Conservation (phyloP, 2,329 filamentous ascomycete species). For the Aspergillus latus region DNA sequence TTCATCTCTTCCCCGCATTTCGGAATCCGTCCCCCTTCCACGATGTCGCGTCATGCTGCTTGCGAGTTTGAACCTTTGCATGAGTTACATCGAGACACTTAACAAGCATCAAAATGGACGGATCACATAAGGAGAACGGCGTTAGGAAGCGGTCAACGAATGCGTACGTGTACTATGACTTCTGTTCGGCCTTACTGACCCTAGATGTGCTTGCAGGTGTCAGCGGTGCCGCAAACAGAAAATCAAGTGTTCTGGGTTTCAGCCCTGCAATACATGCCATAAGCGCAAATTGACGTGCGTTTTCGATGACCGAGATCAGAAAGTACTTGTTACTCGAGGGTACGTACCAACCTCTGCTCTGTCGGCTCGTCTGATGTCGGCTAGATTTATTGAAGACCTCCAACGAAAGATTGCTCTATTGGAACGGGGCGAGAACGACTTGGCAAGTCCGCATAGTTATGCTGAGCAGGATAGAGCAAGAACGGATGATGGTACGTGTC, state of each 20-base stretch:
- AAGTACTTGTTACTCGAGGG: constrained; percentile 52
- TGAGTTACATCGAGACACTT: not conserved
- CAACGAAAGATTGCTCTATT: constrained; percentile 31
- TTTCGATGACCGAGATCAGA: constrained; percentile 51
- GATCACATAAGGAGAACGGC: constrained; percentile 16
- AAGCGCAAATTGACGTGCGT: constrained; percentile 45
- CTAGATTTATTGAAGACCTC: constrained; percentile 41
- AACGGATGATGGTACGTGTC: constrained; percentile 21
- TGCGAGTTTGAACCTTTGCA: not conserved
- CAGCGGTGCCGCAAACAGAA: constrained; percentile 49
- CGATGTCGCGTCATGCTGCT: not conserved
- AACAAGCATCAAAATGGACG: constrained; percentile 8
- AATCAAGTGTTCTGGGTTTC: constrained; percentile 46
- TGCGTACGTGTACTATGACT: constrained; percentile 27
- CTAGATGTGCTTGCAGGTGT: constrained; percentile 34
- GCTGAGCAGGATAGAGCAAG: constrained; percentile 18
- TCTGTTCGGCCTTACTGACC: not conserved
- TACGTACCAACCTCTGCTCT: constrained; percentile 23
- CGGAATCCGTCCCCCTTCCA: not conserved
- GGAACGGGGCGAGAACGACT: constrained; percentile 20
- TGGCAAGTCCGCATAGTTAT: constrained; percentile 21
- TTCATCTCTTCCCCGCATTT: constrained; percentile 10
- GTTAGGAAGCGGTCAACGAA: constrained; percentile 35
- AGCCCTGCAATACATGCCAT: constrained; percentile 47
- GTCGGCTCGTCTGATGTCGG: not conserved